A percentile compares a stretch with the other conserved stretches of the same genome.
Evolutionary conservation across 768 basidiomycete species (phyloP).

Genomic region (Cytidiella melzeri): DNA sequence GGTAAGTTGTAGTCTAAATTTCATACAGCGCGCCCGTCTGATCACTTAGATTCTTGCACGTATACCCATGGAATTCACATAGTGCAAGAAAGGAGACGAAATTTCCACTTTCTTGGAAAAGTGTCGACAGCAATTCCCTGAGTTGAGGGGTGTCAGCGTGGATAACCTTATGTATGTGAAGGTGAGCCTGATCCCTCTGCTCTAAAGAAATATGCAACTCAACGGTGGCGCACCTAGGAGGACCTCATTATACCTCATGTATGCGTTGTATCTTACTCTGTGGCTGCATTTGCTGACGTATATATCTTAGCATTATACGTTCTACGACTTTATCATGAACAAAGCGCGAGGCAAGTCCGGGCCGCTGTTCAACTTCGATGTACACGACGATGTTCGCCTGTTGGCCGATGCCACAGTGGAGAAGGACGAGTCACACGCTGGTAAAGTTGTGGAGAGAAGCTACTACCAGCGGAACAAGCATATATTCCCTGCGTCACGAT

Average conservation of each 20-base stretch:
- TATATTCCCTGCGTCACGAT: conserved; percentile 93
- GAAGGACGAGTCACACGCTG: conserved; percentile 98
- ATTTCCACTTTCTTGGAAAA: conserved; percentile 86
- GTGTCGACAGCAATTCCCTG: conserved; percentile 88
- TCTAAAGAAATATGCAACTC: not conserved
- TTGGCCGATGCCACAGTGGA: conserved; percentile 92
- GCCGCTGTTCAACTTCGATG: conserved; percentile 97
- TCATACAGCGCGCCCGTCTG: conserved; percentile 4
- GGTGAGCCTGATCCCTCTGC: conserved; percentile 35
- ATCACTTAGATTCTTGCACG: conserved; percentile 19
- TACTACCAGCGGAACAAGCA: conserved; percentile 97
- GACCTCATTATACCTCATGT: conserved; percentile 97
- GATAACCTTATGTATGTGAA: conserved; percentile 99
- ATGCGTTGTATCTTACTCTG: conserved; percentile 22
- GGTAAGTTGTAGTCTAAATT: conserved; percentile 42
- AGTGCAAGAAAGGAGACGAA: conserved; percentile 98
- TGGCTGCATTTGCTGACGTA: conserved; percentile 1
- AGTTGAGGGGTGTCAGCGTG: conserved; percentile 81
- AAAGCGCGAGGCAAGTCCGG: conserved; percentile 98
- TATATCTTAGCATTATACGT: conserved; percentile 78
- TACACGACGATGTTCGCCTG: conserved; percentile 95
- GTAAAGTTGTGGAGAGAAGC: conserved; percentile 94
- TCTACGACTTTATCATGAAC: conserved; percentile 98
- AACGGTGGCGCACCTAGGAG: conserved; percentile 47
- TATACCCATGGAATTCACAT: conserved; percentile 8